Percentiles rank a stretch among this genome's conserved stretches.
Conservation (phyloP, 2,329 filamentous ascomycete genomes). For the Ceratocystis cacaofunesta region DNA sequence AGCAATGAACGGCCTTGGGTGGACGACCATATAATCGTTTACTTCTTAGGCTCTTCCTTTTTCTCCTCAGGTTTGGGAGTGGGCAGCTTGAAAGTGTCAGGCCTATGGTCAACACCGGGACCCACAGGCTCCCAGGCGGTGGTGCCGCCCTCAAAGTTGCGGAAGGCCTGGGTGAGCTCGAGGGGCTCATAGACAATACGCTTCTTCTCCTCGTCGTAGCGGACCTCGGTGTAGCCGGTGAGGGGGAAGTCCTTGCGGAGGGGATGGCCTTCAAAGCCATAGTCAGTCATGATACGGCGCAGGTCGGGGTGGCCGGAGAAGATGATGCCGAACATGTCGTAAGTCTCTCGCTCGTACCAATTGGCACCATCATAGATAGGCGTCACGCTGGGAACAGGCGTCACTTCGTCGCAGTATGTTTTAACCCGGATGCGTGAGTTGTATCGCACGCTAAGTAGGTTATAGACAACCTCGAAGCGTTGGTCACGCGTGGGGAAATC, state of each 20-base stretch:
- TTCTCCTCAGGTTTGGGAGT: constrained; percentile 90
- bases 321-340: constrained; percentile 95
- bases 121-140: constrained; percentile 54
- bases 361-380: constrained; percentile 85
- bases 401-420: constrained; percentile 94
- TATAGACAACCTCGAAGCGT: constrained; percentile 97
- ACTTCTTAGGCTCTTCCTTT: constrained; percentile 86
- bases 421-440: constrained; percentile 95
- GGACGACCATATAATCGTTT: constrained; percentile 25
- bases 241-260: constrained; percentile 95
- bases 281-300: constrained; percentile 96
- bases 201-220: constrained; percentile 99
- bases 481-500: constrained; percentile 92
- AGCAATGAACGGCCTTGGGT: neutral
- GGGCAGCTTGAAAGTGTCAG: constrained; percentile 82
- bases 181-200: constrained; percentile 94
- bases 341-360: constrained; percentile 97
- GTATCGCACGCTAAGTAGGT: constrained; percentile 86
- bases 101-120: constrained; percentile 59
- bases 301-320: constrained; percentile 91
- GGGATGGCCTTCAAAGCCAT: constrained; percentile 95
- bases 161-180: constrained; percentile 94
- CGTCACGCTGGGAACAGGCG: constrained; percentile 79
- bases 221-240: constrained; percentile 93
- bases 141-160: constrained; percentile 88